Percentiles rank a stretch among this genome's conserved stretches.
These are phyloP conservation scores for Diplocarpon mali DNA, from an alignment of 2,329 filamentous ascomycete genomes.

Conservation along the genomic window DNA sequence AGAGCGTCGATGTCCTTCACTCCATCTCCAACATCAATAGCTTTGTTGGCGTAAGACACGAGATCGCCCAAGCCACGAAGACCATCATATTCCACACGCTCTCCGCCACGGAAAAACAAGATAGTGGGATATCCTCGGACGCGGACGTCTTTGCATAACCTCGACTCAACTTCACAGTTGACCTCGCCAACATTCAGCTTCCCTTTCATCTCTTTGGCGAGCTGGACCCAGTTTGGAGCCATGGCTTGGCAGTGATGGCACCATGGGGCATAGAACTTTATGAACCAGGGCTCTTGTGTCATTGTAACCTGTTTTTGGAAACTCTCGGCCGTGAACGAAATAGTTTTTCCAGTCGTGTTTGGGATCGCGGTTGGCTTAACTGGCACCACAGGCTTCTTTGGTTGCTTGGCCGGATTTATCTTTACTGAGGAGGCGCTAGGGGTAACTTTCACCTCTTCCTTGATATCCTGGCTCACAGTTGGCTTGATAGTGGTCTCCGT, in stretches of 20 bases:
- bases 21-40: conserved; percentile 63
- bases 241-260: conserved; percentile 92
- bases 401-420: conserved; percentile 28
- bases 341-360: conserved; percentile 66
- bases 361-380: conserved; percentile 45
- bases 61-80: conserved; percentile 88
- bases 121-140: conserved; percentile 79
- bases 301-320: conserved; percentile 81
- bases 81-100: conserved; percentile 86
- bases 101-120: conserved; percentile 82
- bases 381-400: conserved; percentile 34
- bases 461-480: conserved; percentile 18
- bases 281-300: conserved; percentile 88
- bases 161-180: conserved; percentile 77
- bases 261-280: conserved; percentile 99
- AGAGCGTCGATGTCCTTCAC: conserved; percentile 71
- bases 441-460: conserved; percentile 10
- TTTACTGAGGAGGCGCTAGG: conserved; percentile 10
- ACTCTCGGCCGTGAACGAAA: conserved; percentile 67
- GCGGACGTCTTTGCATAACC: conserved; percentile 84
- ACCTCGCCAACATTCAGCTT: conserved; percentile 90
- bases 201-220: conserved; percentile 84
- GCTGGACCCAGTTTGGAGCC: conserved; percentile 78
- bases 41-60: conserved; percentile 75
- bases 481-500: conserved; percentile 7